Evolutionary conservation across 345 rosid species (phyloP), one percentile per base, ranked within the genome.

Genomic region (Pseudoturritis turrita): DNA sequence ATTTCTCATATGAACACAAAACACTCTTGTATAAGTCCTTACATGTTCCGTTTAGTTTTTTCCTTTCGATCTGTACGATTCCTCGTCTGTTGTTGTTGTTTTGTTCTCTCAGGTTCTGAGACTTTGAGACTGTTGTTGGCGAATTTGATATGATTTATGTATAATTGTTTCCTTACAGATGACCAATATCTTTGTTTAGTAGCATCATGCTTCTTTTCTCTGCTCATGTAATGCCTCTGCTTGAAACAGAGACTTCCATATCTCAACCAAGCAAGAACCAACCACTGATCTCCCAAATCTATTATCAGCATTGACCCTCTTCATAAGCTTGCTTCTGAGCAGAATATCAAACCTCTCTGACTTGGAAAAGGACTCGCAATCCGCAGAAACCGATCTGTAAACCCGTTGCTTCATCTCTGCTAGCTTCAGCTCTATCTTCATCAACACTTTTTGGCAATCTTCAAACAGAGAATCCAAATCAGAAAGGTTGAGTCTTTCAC

Each of bases 361-460:
- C 63, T 44, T 62, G 1, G 62, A 41, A 53, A 62, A 15, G 11
- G 55, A 41, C 10, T 63, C 69, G n/a, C 52, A 52, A 72, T 61
- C 62, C 2, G 41, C 70, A 43, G 56, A 63, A 72, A 53, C 56
- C 8, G 50, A 62, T 35, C 40, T 63, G 41, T 62, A 63, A 12
- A 72, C 35, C 10, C 11, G 0, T 12, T 51, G 55, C 46, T 62
- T 62, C 55, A 53, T 41, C 76, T 52, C 54, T 41, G 62, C 68
- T 12, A 71, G 40, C 68, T 61, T 61, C 33, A 71, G 43, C 33
- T 71, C 76, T 31, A 43, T 31, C 62, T 72, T 72, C 55, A 7
- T 33, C 56, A 72, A 62, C 46, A 62, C 33, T n/a, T 22, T 63
- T 46, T 35, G 25, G 46, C 49, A 53, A 72, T 72, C 64, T 45